These are phyloP conservation scores for Sequoiadendron giganteum DNA, from an alignment of 75 land plant species.

Conservation along the genomic window DNA sequence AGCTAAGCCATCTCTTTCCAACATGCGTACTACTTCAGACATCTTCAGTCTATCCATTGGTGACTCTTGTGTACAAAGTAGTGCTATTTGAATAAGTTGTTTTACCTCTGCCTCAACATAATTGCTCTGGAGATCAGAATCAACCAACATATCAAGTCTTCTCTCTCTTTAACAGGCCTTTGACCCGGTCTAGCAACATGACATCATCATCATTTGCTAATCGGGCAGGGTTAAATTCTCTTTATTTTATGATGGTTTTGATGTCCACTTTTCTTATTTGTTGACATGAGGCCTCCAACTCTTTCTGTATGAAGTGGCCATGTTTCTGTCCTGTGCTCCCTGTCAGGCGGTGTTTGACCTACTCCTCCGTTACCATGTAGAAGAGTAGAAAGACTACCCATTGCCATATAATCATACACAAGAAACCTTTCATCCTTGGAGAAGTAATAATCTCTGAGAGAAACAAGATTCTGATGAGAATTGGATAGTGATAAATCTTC, in stretches of 20 bases:
- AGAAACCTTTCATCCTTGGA: slow-evolving; percentile 66
- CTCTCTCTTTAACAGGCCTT: too few relatives aligned
- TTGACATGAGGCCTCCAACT: too few relatives aligned
- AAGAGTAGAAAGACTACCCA: slow-evolving; percentile 67
- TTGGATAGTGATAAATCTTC: slow-evolving; percentile 7
- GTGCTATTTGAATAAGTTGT: slow-evolving; percentile 93
- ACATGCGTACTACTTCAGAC: slow-evolving; percentile 98
- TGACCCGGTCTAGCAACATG: too few relatives aligned
- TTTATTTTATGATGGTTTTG: too few relatives aligned
- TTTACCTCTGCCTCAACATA: slow-evolving; percentile 89
- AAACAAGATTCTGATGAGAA: slow-evolving; percentile 52
- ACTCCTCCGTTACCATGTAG: slow-evolving; percentile 43
- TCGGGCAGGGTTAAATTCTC: too few relatives aligned
- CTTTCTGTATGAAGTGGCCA: too few relatives aligned
- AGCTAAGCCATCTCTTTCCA: slow-evolving; percentile 96
- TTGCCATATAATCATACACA: slow-evolving; percentile 64
- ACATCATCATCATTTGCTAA: too few relatives aligned
- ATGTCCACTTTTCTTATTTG: too few relatives aligned
- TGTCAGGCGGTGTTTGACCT: too few relatives aligned
- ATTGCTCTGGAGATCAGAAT: slow-evolving; percentile 82
- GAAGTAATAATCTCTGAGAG: slow-evolving; percentile 55
- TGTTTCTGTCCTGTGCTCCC: too few relatives aligned
- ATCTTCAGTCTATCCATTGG: slow-evolving; percentile 96
- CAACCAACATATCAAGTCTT: slow-evolving; percentile 77
- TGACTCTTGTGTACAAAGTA: slow-evolving; percentile 93